Conservation (phyloP, 2,329 filamentous ascomycete species). For the Paecilomyces niveus region DNA sequence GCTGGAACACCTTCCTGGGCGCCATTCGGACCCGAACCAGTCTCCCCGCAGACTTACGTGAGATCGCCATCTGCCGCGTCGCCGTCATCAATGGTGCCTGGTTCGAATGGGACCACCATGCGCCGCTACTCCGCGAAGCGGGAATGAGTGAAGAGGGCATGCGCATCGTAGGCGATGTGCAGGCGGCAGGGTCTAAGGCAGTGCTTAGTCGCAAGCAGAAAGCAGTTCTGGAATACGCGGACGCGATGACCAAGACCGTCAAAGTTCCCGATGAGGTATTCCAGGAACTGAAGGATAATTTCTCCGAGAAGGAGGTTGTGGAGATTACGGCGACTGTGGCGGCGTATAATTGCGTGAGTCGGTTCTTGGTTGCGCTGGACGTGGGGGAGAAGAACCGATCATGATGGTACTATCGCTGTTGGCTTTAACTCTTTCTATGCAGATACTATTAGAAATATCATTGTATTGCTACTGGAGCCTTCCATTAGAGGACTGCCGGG, state of each 20-base stretch:
- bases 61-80: slow-evolving; percentile 74
- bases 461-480: no score
- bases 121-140: slow-evolving; percentile 58
- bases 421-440: background rate
- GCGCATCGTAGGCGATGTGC: slow-evolving; percentile 22
- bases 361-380: slow-evolving; percentile 75
- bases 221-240: slow-evolving; percentile 65
- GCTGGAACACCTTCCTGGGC: slow-evolving; percentile 53
- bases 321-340: slow-evolving; percentile 75
- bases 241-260: slow-evolving; percentile 75
- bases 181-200: slow-evolving; percentile 20
- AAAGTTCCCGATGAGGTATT: slow-evolving; percentile 64
- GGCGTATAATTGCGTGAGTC: slow-evolving; percentile 77
- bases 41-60: slow-evolving; percentile 50
- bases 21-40: slow-evolving; percentile 49
- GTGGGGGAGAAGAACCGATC: slow-evolving; percentile 40
- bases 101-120: slow-evolving; percentile 81
- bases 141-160: slow-evolving; percentile 47
- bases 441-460: background rate
- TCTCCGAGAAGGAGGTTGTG: slow-evolving; percentile 66
- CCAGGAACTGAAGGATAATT: slow-evolving; percentile 51
- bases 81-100: slow-evolving; percentile 73
- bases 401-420: background rate
- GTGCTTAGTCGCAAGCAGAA: slow-evolving; percentile 54
- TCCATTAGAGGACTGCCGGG: no score